Evolutionary conservation across 176 grass and related monocot species (phyloP).

Genomic region (Themeda triandra): DNA sequence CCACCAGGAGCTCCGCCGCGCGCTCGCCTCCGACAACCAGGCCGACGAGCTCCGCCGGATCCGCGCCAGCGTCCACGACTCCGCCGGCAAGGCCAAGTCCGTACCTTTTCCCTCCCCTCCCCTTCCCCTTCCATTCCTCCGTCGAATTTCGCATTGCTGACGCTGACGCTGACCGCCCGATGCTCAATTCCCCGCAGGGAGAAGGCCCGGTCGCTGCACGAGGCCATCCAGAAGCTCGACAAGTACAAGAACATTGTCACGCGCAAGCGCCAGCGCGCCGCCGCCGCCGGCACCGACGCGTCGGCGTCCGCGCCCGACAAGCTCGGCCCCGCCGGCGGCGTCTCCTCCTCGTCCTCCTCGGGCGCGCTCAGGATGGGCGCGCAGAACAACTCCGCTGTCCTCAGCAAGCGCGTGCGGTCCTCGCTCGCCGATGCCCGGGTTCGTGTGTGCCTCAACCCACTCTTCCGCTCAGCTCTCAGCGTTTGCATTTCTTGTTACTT

Average conservation of each 20-base stretch:
- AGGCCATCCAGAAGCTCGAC: constrained; percentile 58
- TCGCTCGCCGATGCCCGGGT: constrained; percentile 53
- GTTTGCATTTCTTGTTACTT: not conserved
- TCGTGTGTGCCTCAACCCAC: not conserved
- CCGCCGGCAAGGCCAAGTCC: constrained; percentile 54
- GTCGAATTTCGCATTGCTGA: not conserved
- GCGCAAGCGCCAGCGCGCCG: constrained; percentile 63
- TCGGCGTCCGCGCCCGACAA: constrained; percentile 25
- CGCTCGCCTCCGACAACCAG: too few relatives aligned
- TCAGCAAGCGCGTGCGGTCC: constrained; percentile 71
- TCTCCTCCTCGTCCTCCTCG: not conserved
- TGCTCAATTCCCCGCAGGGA: constrained; percentile 50
- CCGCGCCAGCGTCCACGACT: constrained; percentile 49
- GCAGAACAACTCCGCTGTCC: constrained; percentile 50
- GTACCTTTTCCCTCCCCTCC: too few relatives aligned
- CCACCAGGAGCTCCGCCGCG: too few relatives aligned
- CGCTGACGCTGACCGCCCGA: not conserved
- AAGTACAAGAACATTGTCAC: constrained; percentile 59
- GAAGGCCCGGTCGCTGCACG: constrained; percentile 51
- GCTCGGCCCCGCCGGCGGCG: not conserved
- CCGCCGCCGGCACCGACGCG: too few relatives aligned
- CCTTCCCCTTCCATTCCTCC: too few relatives aligned
- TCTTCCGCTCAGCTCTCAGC: not conserved
- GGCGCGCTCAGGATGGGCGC: constrained; percentile 42
- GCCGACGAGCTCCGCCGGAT: constrained; percentile 12